phyloP scores from a whole-genome alignment of 306 rosid genomes.

The Glycine tomentella region DNA sequence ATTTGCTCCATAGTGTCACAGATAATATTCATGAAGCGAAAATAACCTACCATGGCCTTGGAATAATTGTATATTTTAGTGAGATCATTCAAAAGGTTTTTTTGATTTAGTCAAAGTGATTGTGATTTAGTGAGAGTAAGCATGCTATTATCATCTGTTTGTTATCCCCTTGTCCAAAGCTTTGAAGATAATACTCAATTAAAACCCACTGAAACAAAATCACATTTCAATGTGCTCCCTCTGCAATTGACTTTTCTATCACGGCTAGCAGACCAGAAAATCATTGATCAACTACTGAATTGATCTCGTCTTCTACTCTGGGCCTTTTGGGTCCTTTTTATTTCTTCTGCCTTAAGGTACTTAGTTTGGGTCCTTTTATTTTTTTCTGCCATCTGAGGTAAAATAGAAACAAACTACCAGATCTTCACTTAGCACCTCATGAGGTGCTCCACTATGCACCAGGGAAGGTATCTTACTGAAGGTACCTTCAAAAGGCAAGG shows the following conservation, averaged over 20 bases:
- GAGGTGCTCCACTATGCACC: too few species aligned
- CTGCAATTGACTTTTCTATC: background rate
- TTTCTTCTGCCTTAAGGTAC: too few species aligned
- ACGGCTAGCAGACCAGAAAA: background rate
- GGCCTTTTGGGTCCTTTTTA: too few species aligned
- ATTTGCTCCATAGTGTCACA: conserved; percentile 14
- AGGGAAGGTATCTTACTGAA: too few species aligned
- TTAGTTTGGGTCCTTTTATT: too few species aligned
- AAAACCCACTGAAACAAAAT: background rate
- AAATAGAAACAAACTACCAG: too few species aligned
- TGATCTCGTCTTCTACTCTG: too few species aligned
- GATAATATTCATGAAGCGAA: conserved; percentile 33
- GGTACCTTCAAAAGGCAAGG: conserved; percentile 9
- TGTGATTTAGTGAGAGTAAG: conserved; percentile 27
- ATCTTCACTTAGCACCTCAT: too few species aligned
- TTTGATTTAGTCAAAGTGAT: conserved; percentile 31
- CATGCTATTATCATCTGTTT: conserved; percentile 19
- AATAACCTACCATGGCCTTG: conserved; percentile 34
- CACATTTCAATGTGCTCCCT: background rate
- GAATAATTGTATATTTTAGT: conserved; percentile 24
- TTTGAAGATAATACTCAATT: conserved; percentile 22
- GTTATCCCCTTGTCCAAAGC: conserved; percentile 2
- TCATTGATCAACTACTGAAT: background rate
- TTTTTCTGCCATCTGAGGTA: too few species aligned
- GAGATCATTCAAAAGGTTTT: conserved; percentile 10